These are phyloP conservation scores for Eucalyptus albens DNA, from an alignment of 345 rosid species.

Conservation along the genomic window DNA sequence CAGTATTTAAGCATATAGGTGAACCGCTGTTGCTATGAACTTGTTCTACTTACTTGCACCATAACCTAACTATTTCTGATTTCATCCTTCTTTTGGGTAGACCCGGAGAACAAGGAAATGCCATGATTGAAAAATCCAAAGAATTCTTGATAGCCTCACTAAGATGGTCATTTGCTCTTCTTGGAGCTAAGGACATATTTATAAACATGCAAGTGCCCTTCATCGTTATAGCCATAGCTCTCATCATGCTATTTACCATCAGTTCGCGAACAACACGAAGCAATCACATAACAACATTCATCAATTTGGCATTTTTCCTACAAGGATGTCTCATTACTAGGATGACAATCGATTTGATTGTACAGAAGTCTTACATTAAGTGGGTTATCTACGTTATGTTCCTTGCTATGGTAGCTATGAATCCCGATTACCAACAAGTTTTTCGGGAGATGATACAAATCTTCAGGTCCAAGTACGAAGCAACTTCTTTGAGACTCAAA, in stretches of 20 bases:
- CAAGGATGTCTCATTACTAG: neutral
- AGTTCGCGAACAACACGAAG: neutral
- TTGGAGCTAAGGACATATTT: neutral
- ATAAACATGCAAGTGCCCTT: neutral
- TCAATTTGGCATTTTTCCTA: neutral
- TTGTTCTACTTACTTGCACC: neutral
- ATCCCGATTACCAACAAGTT: neutral
- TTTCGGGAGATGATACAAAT: neutral
- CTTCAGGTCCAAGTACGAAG: fast-evolving
- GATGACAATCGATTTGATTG: fast-evolving
- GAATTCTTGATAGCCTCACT: neutral
- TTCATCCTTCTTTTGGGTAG: neutral
- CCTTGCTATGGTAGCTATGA: neutral
- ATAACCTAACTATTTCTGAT: no score
- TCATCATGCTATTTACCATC: neutral
- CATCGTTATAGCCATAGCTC: neutral
- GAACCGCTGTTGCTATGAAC: neutral
- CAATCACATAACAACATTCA: neutral
- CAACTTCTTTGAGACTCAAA: neutral
- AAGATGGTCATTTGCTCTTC: neutral
- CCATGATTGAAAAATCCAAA: neutral
- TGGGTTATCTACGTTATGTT: neutral
- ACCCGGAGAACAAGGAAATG: neutral
- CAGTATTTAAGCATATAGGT: no score
- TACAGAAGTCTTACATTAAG: neutral